These are phyloP conservation scores for Neurospora tetraspora DNA, from an alignment of 495 filamentous ascomycete species.

Conservation along the genomic window DNA sequence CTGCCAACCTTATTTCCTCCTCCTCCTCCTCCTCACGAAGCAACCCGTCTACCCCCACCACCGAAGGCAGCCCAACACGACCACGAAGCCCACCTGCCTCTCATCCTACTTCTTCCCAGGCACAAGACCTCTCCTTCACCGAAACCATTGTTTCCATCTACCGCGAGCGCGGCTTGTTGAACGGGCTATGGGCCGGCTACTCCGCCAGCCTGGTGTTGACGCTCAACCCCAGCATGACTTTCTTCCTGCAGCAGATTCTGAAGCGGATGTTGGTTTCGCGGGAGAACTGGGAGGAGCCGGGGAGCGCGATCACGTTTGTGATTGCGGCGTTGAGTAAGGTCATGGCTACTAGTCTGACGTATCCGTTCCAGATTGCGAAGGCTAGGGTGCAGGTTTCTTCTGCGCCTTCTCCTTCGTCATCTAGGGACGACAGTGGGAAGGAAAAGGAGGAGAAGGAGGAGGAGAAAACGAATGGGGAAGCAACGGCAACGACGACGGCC, in stretches of 20 bases:
- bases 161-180: slow-evolving; percentile 55
- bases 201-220: slow-evolving; percentile 71
- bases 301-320: slow-evolving; percentile 41
- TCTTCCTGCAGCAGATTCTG: slow-evolving; percentile 67
- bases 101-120: neutral
- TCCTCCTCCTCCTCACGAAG: neutral
- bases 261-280: slow-evolving; percentile 47
- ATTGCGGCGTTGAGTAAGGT: slow-evolving; percentile 77
- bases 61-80: neutral
- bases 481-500: neutral
- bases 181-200: slow-evolving; percentile 87
- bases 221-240: slow-evolving; percentile 78
- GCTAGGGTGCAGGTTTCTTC: slow-evolving; percentile 55
- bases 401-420: neutral
- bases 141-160: slow-evolving; percentile 56
- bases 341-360: slow-evolving; percentile 68
- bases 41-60: neutral
- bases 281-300: slow-evolving; percentile 41
- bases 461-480: slow-evolving; percentile 4
- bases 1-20: slow-evolving; percentile 36
- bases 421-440: slow-evolving; percentile 10
- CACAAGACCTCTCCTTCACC: slow-evolving; percentile 29
- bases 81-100: neutral
- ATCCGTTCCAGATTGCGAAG: slow-evolving; percentile 79
- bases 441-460: neutral